These are phyloP conservation scores for Suillus alpinus DNA, from an alignment of 768 basidiomycete genomes.

Conservation along the genomic window DNA sequence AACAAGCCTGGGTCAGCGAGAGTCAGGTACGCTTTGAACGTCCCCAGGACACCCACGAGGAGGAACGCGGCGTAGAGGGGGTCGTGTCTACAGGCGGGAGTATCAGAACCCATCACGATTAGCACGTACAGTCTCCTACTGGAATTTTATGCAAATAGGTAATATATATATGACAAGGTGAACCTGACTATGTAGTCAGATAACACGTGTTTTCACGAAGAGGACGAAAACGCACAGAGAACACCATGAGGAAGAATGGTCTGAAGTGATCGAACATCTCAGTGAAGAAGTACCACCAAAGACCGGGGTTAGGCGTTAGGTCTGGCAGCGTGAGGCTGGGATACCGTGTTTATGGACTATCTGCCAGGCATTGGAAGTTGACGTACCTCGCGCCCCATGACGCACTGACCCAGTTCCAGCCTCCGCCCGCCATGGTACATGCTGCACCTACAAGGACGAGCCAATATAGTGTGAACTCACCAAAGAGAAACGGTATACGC, in stretches of 20 bases:
- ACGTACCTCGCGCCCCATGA: slow-evolving; percentile 84
- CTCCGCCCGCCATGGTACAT: slow-evolving; percentile 57
- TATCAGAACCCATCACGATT: not conserved
- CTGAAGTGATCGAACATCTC: slow-evolving; percentile 99
- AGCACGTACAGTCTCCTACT: slow-evolving; percentile 41
- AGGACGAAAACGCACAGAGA: slow-evolving; percentile 59
- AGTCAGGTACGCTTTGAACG: slow-evolving; percentile 90
- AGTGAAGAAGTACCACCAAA: slow-evolving; percentile 99
- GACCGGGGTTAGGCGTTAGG: slow-evolving; percentile 88
- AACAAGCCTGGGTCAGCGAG: slow-evolving; percentile 89
- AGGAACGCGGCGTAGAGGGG: slow-evolving; percentile 77
- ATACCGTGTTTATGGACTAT: not conserved
- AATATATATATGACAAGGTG: slow-evolving; percentile 81
- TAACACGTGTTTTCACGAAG: not conserved
- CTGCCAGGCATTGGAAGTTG: not conserved
- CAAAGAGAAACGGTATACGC: slow-evolving; percentile 27
- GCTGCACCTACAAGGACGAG: slow-evolving; percentile 40
- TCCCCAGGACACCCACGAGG: slow-evolving; percentile 71
- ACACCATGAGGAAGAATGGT: slow-evolving; percentile 92
- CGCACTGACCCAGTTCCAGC: slow-evolving; percentile 65
- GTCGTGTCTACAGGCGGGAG: slow-evolving; percentile 58
- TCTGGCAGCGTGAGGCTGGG: slow-evolving; percentile 78
- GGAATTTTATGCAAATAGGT: slow-evolving; percentile 87
- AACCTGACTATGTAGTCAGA: slow-evolving; percentile 42
- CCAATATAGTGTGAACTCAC: slow-evolving; percentile 53